phyloP scores from a whole-genome alignment of 2,329 filamentous ascomycete genomes.

The Pseudocercospora eumusae region DNA sequence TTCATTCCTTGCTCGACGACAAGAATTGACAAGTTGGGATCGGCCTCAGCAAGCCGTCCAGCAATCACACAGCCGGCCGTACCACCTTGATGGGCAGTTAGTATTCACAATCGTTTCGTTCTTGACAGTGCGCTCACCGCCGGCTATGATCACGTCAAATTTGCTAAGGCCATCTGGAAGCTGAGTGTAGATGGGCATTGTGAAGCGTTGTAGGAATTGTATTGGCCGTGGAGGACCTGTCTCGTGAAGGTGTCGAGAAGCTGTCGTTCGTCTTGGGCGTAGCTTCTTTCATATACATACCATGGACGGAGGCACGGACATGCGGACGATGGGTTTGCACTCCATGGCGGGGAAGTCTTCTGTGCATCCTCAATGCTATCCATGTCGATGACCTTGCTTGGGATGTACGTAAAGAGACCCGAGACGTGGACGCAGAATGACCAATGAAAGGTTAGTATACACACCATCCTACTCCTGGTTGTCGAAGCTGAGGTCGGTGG shows the following conservation, averaged over 20 bases:
- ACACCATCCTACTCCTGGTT: background rate
- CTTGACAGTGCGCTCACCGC: conserved; percentile 39
- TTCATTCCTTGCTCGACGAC: conserved; percentile 58
- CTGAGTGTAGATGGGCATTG: conserved; percentile 37
- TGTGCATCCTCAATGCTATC: background rate
- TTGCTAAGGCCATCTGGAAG: conserved; percentile 45
- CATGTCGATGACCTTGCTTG: background rate
- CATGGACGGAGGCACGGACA: background rate
- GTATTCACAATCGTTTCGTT: too few relatives aligned
- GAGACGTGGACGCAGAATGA: background rate
- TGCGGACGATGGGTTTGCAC: background rate
- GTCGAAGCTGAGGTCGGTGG: background rate
- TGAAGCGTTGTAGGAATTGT: background rate
- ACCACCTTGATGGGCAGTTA: conserved; percentile 42
- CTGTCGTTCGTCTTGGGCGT: too few relatives aligned
- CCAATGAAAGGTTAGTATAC: background rate
- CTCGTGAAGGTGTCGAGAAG: too few relatives aligned
- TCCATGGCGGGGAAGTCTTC: background rate
- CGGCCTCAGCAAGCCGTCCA: conserved; percentile 53
- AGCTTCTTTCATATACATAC: background rate
- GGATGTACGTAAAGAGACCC: background rate
- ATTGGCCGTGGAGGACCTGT: too few relatives aligned
- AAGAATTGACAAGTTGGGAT: conserved; percentile 54
- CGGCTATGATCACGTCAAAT: conserved; percentile 56
- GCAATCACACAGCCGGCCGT: conserved; percentile 56